These are phyloP conservation scores for Geranium incanum DNA, from an alignment of 441 rosid genomes.

Conservation along the genomic window DNA sequence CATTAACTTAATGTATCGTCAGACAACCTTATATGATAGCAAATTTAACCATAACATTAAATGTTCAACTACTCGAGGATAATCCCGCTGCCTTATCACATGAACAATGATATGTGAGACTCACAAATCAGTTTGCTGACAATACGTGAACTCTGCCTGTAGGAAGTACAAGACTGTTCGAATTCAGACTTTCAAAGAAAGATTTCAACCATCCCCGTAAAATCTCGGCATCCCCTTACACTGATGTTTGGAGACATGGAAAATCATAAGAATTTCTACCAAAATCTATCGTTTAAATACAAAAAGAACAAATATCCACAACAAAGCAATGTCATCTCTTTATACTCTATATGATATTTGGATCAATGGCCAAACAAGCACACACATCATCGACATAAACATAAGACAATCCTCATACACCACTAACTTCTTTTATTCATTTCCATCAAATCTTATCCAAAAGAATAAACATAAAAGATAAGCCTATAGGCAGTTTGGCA, in stretches of 20 bases:
- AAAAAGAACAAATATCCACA: not conserved
- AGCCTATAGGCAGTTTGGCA: not conserved
- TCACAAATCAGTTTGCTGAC: not conserved
- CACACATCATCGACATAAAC: not conserved
- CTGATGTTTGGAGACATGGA: not conserved
- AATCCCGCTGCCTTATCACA: not conserved
- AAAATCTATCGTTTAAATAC: not conserved
- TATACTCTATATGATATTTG: not conserved
- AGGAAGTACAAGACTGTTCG: not conserved
- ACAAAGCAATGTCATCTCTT: not conserved
- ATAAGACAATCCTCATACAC: not conserved
- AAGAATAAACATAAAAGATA: not conserved
- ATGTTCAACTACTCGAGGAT: not conserved
- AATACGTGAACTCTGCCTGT: not conserved
- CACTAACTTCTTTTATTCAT: not conserved
- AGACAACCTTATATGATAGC: not conserved
- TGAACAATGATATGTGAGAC: not conserved
- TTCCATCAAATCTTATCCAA: not conserved
- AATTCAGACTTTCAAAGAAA: not conserved
- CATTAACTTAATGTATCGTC: not conserved
- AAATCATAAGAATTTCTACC: not conserved
- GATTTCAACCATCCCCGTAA: not conserved
- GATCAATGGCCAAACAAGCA: not conserved
- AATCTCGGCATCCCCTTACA: not conserved
- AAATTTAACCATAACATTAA: not conserved